Conservation (phyloP, 129 eudicot species). For the Scalesia atractyloides region DNA sequence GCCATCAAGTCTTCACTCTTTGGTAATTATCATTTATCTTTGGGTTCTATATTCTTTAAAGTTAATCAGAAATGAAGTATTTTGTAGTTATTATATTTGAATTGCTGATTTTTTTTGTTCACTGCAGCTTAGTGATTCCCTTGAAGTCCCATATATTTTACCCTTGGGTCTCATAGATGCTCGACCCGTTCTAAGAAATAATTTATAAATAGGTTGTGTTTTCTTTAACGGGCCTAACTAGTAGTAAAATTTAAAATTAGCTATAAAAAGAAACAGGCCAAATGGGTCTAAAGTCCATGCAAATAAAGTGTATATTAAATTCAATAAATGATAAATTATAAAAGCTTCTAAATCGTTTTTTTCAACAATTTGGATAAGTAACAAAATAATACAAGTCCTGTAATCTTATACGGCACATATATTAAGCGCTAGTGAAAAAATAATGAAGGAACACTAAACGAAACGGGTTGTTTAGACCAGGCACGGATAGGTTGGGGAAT, state of each 20-base stretch:
- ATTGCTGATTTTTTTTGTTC: neutral
- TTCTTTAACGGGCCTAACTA: neutral
- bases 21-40: no score
- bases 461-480: no score
- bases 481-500: no score
- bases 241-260: neutral
- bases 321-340: no score
- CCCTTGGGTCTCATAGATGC: neutral
- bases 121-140: neutral
- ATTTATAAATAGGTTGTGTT: neutral
- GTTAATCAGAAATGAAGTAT: neutral
- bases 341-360: neutral
- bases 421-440: neutral
- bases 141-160: neutral
- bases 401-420: neutral
- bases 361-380: neutral
- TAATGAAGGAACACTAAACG: neutral
- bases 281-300: neutral
- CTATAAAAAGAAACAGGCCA: neutral
- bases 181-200: neutral
- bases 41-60: neutral
- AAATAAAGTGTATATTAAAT: no score
- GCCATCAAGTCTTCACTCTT: no score
- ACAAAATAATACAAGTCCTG: neutral
- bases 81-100: neutral